Percentiles rank a stretch among this genome's conserved stretches.
These are phyloP conservation scores for Cystoderma amianthinum DNA, from an alignment of 768 basidiomycete genomes.

Conservation along the genomic window DNA sequence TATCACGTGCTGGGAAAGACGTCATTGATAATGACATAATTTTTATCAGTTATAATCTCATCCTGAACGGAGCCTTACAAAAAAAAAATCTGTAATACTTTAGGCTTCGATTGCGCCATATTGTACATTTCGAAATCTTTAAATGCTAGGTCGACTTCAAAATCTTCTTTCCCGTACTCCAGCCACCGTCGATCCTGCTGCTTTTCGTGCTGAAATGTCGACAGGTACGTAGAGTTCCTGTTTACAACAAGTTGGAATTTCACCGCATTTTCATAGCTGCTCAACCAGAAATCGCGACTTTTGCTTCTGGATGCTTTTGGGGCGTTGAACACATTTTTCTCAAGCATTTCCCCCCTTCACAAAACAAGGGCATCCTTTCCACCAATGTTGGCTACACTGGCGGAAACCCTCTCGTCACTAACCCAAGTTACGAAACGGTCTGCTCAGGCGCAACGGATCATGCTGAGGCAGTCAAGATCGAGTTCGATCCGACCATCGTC, in stretches of 20 bases:
- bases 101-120: too few species aligned
- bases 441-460: slow-evolving; percentile 80
- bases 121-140: too few species aligned
- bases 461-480: slow-evolving; percentile 83
- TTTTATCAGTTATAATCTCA: too few species aligned
- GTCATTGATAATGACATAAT: too few species aligned
- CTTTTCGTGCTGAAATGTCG: not conserved
- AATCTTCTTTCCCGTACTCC: not conserved
- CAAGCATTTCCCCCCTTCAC: slow-evolving; percentile 64
- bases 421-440: slow-evolving; percentile 69
- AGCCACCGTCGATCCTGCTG: not conserved
- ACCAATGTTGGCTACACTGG: slow-evolving; percentile 80
- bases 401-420: slow-evolving; percentile 43
- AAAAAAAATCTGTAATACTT: too few species aligned
- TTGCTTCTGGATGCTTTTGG: slow-evolving; percentile 75
- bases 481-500: slow-evolving; percentile 76
- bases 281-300: slow-evolving; percentile 33
- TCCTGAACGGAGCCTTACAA: too few species aligned
- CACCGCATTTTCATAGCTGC: slow-evolving; percentile 6
- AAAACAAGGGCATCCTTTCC: slow-evolving; percentile 70
- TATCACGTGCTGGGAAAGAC: too few species aligned
- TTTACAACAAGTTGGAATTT: not conserved
- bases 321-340: slow-evolving; percentile 82
- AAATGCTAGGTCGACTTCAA: not conserved
- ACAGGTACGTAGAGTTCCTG: not conserved